These are phyloP conservation scores for Eutrema salsugineum DNA, from an alignment of 441 rosid species.

Conservation along the genomic window DNA sequence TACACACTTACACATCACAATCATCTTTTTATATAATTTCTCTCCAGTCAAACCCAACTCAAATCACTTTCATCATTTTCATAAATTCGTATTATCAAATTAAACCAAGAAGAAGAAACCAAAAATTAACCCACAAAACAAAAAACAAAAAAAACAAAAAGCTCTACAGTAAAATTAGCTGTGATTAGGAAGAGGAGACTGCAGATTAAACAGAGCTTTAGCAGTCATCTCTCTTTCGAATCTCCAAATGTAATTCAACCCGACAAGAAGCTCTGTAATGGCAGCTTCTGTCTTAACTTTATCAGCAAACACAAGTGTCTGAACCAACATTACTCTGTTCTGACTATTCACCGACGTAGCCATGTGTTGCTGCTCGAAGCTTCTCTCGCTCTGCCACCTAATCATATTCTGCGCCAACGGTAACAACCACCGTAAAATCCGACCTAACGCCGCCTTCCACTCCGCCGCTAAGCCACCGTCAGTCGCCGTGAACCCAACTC, in stretches of 20 bases:
- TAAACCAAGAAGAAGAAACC: not conserved
- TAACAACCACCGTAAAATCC: conserved; percentile 78
- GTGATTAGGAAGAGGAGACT: conserved; percentile 33
- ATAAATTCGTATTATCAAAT: conserved; percentile 25
- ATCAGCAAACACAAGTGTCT: conserved; percentile 75
- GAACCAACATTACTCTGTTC: conserved; percentile 61
- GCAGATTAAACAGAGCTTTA: conserved; percentile 59
- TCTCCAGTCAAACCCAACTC: conserved; percentile 1
- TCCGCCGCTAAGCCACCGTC: conserved; percentile 76
- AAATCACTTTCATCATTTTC: conserved; percentile 5
- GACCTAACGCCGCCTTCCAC: conserved; percentile 74
- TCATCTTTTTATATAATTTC: not conserved
- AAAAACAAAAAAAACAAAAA: conserved; percentile 34
- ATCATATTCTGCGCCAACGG: conserved; percentile 96
- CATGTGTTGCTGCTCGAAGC: conserved; percentile 79
- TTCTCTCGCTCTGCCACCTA: conserved; percentile 94
- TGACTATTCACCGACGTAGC: conserved; percentile 33
- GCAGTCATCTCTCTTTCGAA: conserved; percentile 96
- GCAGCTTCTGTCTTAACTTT: conserved; percentile 91
- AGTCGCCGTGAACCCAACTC: conserved; percentile 69
- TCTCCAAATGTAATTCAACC: conserved; percentile 94
- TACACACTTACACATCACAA: conserved; percentile 11
- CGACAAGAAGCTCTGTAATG: conserved; percentile 85
- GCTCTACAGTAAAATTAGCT: conserved; percentile 41
- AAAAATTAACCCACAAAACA: conserved; percentile 33